A percentile compares a stretch with the other conserved stretches of the same genome.
Conservation (phyloP, 2,329 filamentous ascomycete species). For the Colletotrichum somersetense region DNA sequence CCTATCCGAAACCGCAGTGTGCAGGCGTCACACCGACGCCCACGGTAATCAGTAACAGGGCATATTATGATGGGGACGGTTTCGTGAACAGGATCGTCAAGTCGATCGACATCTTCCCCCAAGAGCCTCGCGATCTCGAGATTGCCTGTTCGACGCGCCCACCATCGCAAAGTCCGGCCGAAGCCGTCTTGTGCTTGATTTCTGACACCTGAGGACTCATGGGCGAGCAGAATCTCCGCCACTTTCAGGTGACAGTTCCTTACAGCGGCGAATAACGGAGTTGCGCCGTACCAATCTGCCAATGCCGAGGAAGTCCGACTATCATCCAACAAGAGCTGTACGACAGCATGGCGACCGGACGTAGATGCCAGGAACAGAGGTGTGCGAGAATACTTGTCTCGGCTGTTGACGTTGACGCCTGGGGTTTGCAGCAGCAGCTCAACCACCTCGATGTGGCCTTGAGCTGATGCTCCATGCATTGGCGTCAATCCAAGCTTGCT, state of each 20-base stretch:
- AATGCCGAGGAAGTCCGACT: neutral
- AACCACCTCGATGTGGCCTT: neutral
- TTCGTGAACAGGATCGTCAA: neutral
- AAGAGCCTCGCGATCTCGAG: neutral
- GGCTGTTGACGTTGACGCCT: neutral
- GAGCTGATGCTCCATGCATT: rapidly evolving
- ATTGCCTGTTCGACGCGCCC: neutral
- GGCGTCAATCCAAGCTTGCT: neutral
- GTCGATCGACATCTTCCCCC: neutral
- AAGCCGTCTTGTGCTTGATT: neutral
- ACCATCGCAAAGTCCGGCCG: neutral
- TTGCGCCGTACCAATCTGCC: neutral
- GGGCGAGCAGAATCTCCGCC: neutral
- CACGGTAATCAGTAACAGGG: neutral
- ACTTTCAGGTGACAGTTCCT: neutral
- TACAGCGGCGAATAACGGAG: neutral
- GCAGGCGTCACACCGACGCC: neutral
- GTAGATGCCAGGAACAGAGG: neutral
- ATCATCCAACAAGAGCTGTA: neutral
- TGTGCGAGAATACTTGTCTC: neutral
- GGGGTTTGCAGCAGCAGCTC: neutral
- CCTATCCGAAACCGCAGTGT: rapidly evolving
- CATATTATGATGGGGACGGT: neutral
- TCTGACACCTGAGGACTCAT: neutral
- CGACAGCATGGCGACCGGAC: neutral